Evolutionary conservation across 208 protist species (phyloP).

Genomic region (Naegleria lovaniensis): DNA sequence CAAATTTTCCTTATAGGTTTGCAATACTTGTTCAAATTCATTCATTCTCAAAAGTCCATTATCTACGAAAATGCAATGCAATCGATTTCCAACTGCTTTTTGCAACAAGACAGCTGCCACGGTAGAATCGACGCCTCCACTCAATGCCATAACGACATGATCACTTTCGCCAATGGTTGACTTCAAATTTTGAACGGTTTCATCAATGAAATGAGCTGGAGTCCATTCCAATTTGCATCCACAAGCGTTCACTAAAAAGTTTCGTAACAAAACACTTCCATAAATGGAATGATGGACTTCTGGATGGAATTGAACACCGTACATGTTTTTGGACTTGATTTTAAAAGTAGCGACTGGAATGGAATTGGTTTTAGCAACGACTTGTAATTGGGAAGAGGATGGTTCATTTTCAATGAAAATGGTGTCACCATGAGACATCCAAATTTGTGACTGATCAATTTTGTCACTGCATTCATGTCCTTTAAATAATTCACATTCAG

Average conservation of each 20-base stretch:
- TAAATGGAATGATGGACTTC: slow-evolving; percentile 90
- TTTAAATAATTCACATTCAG: slow-evolving; percentile 34
- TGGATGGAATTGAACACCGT: slow-evolving; percentile 94
- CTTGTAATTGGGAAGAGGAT: slow-evolving; percentile 42
- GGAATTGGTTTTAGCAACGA: slow-evolving; percentile 49
- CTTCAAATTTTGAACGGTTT: slow-evolving; percentile 62
- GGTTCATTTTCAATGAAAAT: slow-evolving; percentile 50
- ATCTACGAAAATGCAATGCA: slow-evolving; percentile 93
- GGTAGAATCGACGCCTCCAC: slow-evolving; percentile 93
- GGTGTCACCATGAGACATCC: slow-evolving; percentile 92
- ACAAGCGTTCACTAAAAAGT: slow-evolving; percentile 80
- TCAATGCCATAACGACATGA: slow-evolving; percentile 88
- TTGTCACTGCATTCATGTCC: slow-evolving; percentile 60
- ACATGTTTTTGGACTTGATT: slow-evolving; percentile 58
- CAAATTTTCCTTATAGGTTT: slow-evolving; percentile 56
- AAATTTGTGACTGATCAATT: slow-evolving; percentile 54
- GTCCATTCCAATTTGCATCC: slow-evolving; percentile 43
- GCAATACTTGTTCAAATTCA: slow-evolving; percentile 69
- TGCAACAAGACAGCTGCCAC: slow-evolving; percentile 90
- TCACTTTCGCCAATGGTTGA: slow-evolving; percentile 63
- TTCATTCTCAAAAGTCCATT: slow-evolving; percentile 93
- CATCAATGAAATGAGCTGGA: slow-evolving; percentile 57
- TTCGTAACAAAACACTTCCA: slow-evolving; percentile 80
- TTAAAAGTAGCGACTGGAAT: slow-evolving; percentile 68
- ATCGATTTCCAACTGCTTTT: slow-evolving; percentile 84